Evolutionary conservation across 2,329 filamentous ascomycete genomes (phyloP).

Genomic region (Colletotrichum limetticola): DNA sequence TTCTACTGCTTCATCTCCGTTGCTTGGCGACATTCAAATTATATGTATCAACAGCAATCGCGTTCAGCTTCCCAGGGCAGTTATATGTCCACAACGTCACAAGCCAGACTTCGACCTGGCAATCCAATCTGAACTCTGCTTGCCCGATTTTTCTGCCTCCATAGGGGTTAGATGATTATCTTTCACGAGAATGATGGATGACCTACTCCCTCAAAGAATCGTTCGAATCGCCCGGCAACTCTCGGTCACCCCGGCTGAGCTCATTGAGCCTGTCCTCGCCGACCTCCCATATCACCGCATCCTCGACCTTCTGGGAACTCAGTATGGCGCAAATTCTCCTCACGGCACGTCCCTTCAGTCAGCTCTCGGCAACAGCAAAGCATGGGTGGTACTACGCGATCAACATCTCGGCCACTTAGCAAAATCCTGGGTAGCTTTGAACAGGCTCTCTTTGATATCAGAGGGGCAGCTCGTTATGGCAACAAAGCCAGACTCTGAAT

Average conservation of each 20-base stretch:
- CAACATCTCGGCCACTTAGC: neutral
- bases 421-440: neutral
- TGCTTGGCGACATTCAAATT: neutral
- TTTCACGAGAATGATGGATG: neutral
- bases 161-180: neutral
- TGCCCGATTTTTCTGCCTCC: neutral
- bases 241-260: neutral
- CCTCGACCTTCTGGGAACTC: neutral
- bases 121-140: neutral
- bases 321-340: neutral
- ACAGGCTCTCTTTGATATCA: neutral
- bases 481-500: neutral
- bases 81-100: too few species aligned
- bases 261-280: conserved; percentile 1
- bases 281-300: conserved; percentile 1
- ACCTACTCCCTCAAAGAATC: neutral
- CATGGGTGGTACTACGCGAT: neutral
- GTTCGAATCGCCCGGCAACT: neutral
- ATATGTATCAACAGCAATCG: neutral
- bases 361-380: neutral
- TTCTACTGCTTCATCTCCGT: neutral
- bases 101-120: neutral
- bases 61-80: neutral
- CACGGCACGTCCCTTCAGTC: neutral
- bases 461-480: neutral